phyloP scores from a whole-genome alignment of 345 rosid genomes.

The Eucalyptus tenuipes region DNA sequence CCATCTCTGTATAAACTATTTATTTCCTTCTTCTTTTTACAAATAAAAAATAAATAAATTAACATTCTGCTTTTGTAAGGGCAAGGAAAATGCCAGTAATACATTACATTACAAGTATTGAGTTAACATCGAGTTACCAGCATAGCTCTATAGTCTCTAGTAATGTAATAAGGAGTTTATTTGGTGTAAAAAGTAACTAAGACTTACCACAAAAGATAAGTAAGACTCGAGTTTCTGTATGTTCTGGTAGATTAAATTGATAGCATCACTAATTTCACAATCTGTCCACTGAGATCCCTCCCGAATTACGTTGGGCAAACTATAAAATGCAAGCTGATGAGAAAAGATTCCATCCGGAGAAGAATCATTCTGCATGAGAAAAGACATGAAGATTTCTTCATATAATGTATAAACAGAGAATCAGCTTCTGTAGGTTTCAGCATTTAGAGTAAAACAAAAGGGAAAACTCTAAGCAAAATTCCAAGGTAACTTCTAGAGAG shows the following conservation, averaged over 20 bases:
- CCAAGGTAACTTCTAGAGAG: background rate
- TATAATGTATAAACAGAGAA: background rate
- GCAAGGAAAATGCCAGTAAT: background rate
- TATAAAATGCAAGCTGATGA: slow-evolving; percentile 51
- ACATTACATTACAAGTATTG: background rate
- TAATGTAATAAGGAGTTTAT: background rate
- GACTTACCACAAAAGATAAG: slow-evolving; percentile 48
- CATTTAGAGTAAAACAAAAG: background rate
- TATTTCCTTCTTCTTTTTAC: background rate
- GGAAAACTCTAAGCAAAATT: background rate
- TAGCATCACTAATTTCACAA: slow-evolving; percentile 58
- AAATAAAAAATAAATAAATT: background rate
- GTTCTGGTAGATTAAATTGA: slow-evolving; percentile 52
- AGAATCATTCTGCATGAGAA: slow-evolving; percentile 41
- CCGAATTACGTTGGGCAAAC: slow-evolving; percentile 44
- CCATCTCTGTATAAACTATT: background rate
- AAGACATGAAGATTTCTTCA: background rate
- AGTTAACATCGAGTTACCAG: background rate
- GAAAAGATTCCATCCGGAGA: slow-evolving; percentile 53
- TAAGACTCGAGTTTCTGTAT: slow-evolving; percentile 56
- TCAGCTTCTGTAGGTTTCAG: background rate
- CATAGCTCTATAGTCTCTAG: background rate
- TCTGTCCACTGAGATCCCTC: slow-evolving; percentile 70
- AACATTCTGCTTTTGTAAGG: background rate
- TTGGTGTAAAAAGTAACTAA: background rate